Conservation (phyloP, 169 alveolate species). For the Cryptosporidium parvum region DNA sequence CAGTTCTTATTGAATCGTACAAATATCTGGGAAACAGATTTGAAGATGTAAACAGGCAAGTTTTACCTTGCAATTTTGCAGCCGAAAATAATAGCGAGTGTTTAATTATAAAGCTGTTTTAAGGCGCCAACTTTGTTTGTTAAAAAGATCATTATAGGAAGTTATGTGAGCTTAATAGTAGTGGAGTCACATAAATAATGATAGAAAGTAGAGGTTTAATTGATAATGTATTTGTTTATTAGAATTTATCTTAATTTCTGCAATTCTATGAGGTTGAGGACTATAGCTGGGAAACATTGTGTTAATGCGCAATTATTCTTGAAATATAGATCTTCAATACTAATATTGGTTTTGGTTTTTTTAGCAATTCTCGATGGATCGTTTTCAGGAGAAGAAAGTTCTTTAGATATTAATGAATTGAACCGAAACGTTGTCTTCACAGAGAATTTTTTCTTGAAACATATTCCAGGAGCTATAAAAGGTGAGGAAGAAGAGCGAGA, state of each 20-base stretch:
- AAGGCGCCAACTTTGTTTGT: conserved; percentile 12
- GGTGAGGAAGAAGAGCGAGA: conserved; percentile 24
- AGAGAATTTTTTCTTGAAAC: conserved; percentile 49
- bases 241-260: neutral
- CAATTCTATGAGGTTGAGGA: neutral
- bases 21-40: neutral
- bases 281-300: neutral
- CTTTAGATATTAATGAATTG: neutral
- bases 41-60: neutral
- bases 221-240: conserved; percentile 19
- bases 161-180: neutral
- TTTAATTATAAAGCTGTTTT: neutral
- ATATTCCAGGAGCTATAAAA: conserved; percentile 40
- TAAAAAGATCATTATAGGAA: conserved; percentile 25
- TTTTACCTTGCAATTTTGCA: neutral
- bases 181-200: conserved; percentile 18
- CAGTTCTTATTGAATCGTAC: no score
- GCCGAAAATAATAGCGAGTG: neutral
- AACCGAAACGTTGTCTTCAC: conserved; percentile 29
- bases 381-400: neutral
- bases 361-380: neutral
- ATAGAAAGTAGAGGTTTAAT: conserved; percentile 13
- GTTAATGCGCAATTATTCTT: neutral
- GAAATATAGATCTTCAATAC: conserved; percentile 4
- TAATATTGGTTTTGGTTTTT: neutral